These are phyloP conservation scores for Violaceomyces palustris DNA, from an alignment of 1,284 basidiomycete genomes.

Conservation along the genomic window DNA sequence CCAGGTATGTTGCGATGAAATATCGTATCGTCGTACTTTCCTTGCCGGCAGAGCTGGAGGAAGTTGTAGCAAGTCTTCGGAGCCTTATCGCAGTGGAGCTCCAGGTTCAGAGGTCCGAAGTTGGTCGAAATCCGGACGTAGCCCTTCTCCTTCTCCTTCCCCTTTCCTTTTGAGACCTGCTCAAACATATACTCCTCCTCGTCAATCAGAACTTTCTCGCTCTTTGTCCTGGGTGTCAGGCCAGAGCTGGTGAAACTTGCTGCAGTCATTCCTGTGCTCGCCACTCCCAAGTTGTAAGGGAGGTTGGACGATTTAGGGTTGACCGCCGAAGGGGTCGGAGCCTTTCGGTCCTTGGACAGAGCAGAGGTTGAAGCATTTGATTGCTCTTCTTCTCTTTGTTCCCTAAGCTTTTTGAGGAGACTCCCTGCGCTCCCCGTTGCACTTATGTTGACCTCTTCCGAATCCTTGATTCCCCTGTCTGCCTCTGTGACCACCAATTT, in stretches of 20 bases:
- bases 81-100: conserved; percentile 83
- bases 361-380: background rate
- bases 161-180: conserved; percentile 58
- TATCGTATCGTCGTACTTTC: conserved; percentile 77
- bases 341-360: background rate
- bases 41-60: conserved; percentile 62
- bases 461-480: conserved; percentile 34
- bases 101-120: conserved; percentile 81
- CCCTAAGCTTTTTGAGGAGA: conserved; percentile 28
- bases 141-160: conserved; percentile 11
- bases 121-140: conserved; percentile 73
- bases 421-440: conserved; percentile 48
- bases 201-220: conserved; percentile 78
- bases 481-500: conserved; percentile 36
- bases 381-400: conserved; percentile 7
- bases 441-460: conserved; percentile 44
- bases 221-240: conserved; percentile 70
- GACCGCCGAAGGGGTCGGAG: background rate
- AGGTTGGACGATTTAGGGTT: conserved; percentile 1
- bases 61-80: conserved; percentile 97
- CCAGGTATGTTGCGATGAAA: conserved; percentile 94
- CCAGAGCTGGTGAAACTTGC: conserved; percentile 91
- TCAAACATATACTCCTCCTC: conserved; percentile 83
- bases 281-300: conserved; percentile 82
- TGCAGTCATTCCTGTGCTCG: conserved; percentile 81